phyloP scores from a whole-genome alignment of 2,329 filamentous ascomycete species.

The Beauveria pseudobassiana region DNA sequence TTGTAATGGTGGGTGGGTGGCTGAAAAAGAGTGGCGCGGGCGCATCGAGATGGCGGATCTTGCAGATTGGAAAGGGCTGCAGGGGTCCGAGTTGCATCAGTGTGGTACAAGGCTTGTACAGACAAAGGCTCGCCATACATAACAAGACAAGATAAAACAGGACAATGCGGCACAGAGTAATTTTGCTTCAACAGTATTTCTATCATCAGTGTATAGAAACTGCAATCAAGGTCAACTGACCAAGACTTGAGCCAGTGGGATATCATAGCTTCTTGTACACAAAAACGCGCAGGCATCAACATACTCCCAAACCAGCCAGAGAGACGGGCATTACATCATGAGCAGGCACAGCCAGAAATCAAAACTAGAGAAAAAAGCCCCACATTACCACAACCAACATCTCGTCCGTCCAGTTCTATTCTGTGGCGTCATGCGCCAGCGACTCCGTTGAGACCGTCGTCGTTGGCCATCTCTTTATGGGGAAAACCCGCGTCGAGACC shows the following conservation, averaged over 20 bases:
- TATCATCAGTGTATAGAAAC: slow-evolving; percentile 8
- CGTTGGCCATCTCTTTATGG: too few relatives aligned
- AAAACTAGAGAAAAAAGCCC: neutral
- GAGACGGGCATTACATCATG: slow-evolving; percentile 7
- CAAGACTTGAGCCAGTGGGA: slow-evolving; percentile 4
- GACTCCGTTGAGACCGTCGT: neutral
- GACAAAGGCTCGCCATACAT: neutral
- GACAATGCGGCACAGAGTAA: too few relatives aligned
- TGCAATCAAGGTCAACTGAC: neutral
- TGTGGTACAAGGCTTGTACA: neutral
- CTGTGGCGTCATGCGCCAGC: neutral
- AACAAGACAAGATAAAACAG: neutral
- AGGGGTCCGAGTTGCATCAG: neutral
- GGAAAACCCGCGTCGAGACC: neutral
- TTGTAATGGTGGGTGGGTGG: too few relatives aligned
- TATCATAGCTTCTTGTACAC: slow-evolving; percentile 11
- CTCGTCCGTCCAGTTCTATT: neutral
- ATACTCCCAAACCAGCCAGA: slow-evolving; percentile 7
- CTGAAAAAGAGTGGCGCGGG: neutral
- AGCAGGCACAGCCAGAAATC: slow-evolving; percentile 4
- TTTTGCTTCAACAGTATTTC: neutral
- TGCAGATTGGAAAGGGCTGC: neutral
- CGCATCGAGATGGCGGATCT: neutral
- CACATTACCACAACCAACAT: neutral
- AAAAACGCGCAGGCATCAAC: neutral